Percentiles rank a stretch among this genome's conserved stretches.
phyloP scores from a whole-genome alignment of 371 early-diverging fungal genomes.

The Phascolomyces articulosus region DNA sequence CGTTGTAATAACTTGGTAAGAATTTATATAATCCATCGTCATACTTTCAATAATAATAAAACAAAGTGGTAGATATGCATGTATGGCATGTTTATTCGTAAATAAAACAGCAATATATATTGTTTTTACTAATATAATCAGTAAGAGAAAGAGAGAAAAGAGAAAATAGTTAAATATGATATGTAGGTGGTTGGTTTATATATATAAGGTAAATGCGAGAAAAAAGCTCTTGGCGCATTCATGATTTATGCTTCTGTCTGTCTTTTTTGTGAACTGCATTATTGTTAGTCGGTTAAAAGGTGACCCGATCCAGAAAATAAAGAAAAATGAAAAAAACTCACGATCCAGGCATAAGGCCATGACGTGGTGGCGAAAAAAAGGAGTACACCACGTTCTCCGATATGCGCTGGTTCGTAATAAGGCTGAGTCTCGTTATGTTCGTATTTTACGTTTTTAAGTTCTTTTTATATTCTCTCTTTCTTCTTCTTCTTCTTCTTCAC shows the following conservation, averaged over 20 bases:
- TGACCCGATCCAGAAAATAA: not conserved
- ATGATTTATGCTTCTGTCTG: too few species aligned
- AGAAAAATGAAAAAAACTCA: not conserved
- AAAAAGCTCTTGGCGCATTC: not conserved
- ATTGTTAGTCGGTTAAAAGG: not conserved
- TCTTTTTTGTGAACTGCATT: not conserved
- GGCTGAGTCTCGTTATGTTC: not conserved
- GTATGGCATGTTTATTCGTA: too few species aligned
- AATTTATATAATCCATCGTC: too few species aligned
- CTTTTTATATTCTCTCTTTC: slow-evolving; percentile 4
- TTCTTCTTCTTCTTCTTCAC: slow-evolving; percentile 5
- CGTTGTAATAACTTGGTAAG: too few species aligned
- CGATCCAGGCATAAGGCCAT: not conserved
- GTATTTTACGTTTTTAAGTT: slow-evolving; percentile 6
- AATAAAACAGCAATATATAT: too few species aligned
- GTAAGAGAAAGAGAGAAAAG: too few species aligned
- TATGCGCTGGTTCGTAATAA: not conserved
- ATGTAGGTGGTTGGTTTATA: too few species aligned
- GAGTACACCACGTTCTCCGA: not conserved
- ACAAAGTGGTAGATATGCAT: too few species aligned
- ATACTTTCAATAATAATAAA: too few species aligned
- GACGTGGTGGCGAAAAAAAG: not conserved
- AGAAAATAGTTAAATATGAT: too few species aligned
- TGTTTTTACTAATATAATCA: too few species aligned
- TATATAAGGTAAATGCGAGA: not conserved